Percentiles rank a stretch among this genome's conserved stretches.
phyloP scores from a whole-genome alignment of 2,329 filamentous ascomycete genomes.

The Cercospora zeae-maydis region DNA sequence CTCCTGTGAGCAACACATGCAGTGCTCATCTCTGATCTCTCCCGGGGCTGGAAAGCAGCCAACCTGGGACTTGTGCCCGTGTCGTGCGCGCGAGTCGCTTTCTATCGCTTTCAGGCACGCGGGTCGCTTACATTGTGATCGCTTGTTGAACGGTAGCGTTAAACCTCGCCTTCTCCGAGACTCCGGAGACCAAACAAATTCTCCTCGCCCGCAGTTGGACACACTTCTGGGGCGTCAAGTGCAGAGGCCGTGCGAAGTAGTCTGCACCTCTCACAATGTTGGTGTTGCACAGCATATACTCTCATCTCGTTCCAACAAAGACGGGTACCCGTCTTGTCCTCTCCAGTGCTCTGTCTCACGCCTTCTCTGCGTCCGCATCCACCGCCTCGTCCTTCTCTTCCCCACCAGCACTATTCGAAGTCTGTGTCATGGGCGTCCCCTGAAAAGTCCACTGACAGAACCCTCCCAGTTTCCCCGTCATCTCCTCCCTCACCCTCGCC shows the following conservation, averaged over 20 bases:
- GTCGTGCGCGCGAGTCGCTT: too few species aligned
- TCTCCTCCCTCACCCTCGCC: conserved; percentile 46
- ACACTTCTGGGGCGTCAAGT: too few species aligned
- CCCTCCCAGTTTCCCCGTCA: conserved; percentile 47
- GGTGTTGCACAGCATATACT: background rate
- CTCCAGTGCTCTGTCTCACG: background rate
- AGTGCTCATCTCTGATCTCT: too few species aligned
- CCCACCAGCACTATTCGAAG: background rate
- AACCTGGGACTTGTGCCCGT: too few species aligned
- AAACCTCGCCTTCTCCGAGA: too few species aligned
- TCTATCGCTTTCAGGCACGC: too few species aligned
- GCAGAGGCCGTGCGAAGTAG: too few species aligned
- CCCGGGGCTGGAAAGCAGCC: too few species aligned
- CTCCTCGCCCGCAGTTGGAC: too few species aligned
- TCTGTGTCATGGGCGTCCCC: conserved; percentile 30
- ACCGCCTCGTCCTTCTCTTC: background rate
- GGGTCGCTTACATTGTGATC: too few species aligned
- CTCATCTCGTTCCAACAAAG: background rate
- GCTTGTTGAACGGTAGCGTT: too few species aligned
- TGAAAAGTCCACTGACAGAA: conserved; percentile 48
- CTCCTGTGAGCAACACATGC: background rate
- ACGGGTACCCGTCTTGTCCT: background rate
- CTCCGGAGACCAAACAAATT: too few species aligned
- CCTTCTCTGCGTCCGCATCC: background rate
- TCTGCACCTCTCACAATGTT: background rate